Conservation (phyloP, 148 eudicot genomes). For the Persicaria maculosa region DNA sequence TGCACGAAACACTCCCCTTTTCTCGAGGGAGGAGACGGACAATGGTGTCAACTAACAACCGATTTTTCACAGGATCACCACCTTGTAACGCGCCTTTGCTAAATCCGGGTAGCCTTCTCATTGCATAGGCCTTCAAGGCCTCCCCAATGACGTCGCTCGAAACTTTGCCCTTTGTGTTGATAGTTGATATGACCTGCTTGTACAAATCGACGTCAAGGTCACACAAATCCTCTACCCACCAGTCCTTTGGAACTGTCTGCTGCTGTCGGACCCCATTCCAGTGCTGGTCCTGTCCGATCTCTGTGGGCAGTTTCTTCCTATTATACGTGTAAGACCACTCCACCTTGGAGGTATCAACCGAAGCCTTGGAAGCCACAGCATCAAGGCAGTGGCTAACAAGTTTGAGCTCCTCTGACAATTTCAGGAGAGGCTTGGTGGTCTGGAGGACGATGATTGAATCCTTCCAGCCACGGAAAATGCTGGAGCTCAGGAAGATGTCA, state of each 20-base stretch:
- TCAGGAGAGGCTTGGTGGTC: constrained; percentile 52
- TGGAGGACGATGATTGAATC: constrained; percentile 83
- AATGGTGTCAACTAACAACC: constrained; percentile 47
- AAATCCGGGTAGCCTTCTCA: constrained; percentile 55
- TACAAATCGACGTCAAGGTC: constrained; percentile 71
- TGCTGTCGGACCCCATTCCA: constrained; percentile 65
- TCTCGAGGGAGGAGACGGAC: constrained; percentile 48
- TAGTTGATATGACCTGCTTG: constrained; percentile 54
- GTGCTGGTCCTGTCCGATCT: constrained; percentile 43
- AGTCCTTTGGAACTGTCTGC: constrained; percentile 64
- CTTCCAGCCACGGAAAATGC: constrained; percentile 84
- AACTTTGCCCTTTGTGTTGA: constrained; percentile 54
- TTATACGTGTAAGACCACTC: constrained; percentile 93
- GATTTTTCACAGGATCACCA: constrained; percentile 46
- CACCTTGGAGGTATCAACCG: constrained; percentile 56
- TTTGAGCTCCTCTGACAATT: constrained; percentile 73
- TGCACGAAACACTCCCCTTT: constrained; percentile 50
- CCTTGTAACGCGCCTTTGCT: constrained; percentile 49
- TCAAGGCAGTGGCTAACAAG: constrained; percentile 61
- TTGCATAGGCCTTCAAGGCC: constrained; percentile 60
- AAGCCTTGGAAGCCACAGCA: constrained; percentile 64
- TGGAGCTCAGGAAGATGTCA: constrained; percentile 74
- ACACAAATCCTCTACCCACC: constrained; percentile 94
- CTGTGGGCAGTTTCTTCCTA: constrained; percentile 50
- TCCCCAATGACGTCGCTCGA: constrained; percentile 58